phyloP scores from a whole-genome alignment of 148 eudicot species.

The Beta vulgaris region DNA sequence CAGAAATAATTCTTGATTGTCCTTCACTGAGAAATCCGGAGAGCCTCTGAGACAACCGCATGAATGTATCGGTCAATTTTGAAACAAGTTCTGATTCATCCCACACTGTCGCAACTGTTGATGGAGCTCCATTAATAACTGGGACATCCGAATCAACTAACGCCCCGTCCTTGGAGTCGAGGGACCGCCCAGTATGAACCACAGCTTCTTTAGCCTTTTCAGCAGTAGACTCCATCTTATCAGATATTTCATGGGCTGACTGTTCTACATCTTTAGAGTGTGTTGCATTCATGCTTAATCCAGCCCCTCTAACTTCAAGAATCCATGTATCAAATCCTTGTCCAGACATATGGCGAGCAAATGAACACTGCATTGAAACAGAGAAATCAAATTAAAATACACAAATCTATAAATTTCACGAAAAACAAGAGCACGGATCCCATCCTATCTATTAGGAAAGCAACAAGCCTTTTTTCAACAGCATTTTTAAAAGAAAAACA shows the following conservation, averaged over 20 bases:
- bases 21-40: conserved; percentile 88
- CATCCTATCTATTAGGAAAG: background rate
- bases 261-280: conserved; percentile 56
- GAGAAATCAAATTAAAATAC: background rate
- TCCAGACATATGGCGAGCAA: conserved; percentile 96
- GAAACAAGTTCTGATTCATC: conserved; percentile 75
- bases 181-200: conserved; percentile 24
- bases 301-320: conserved; percentile 97
- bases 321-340: conserved; percentile 99
- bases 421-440: background rate
- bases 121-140: conserved; percentile 38
- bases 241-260: conserved; percentile 61
- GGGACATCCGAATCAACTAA: conserved; percentile 36
- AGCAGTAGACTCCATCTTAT: conserved; percentile 62
- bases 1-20: conserved; percentile 61
- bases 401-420: background rate
- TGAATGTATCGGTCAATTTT: conserved; percentile 73
- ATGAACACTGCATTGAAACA: conserved; percentile 66
- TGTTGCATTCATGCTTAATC: conserved; percentile 63
- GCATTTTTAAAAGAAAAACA: background rate
- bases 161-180: conserved; percentile 29
- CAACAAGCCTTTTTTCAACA: background rate
- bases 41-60: conserved; percentile 65
- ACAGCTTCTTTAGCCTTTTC: conserved; percentile 50
- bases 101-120: conserved; percentile 45